Percentiles rank a stretch among this genome's conserved stretches.
phyloP scores from a whole-genome alignment of 805 yeast species.

The Saccharomyces mikatae region DNA sequence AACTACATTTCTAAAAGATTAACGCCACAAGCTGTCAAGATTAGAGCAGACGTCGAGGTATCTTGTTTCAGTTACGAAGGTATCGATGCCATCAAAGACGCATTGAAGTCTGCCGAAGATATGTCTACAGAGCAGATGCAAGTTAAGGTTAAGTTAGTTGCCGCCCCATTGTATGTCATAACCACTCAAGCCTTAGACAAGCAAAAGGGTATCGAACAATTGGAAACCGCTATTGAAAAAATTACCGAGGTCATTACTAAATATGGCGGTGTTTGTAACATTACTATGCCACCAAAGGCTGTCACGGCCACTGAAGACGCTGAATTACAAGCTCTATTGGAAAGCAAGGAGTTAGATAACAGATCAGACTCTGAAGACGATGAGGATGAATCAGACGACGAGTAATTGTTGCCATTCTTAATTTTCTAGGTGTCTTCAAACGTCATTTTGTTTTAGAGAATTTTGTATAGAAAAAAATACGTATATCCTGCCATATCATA shows the following conservation, averaged over 20 bases:
- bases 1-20: conserved; percentile 84
- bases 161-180: conserved; percentile 92
- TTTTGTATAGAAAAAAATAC: not conserved
- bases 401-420: conserved; percentile 15
- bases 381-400: conserved; percentile 44
- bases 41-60: conserved; percentile 97
- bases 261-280: conserved; percentile 79
- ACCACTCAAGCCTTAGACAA: conserved; percentile 91
- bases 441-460: not conserved
- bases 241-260: conserved; percentile 62
- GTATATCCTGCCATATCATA: not conserved
- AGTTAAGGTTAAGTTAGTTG: conserved; percentile 89
- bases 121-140: conserved; percentile 77
- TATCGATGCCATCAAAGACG: conserved; percentile 89
- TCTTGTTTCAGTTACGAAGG: conserved; percentile 97
- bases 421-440: not conserved
- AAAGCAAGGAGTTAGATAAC: conserved; percentile 84
- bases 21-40: conserved; percentile 96
- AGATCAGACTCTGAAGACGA: conserved; percentile 79
- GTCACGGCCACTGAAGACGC: conserved; percentile 98
- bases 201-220: conserved; percentile 71
- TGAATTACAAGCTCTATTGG: conserved; percentile 90
- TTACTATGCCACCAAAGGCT: conserved; percentile 97
- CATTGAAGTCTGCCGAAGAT: conserved; percentile 79
- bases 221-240: conserved; percentile 71